Evolutionary conservation across 2,329 filamentous ascomycete genomes (phyloP), one percentile per base, ranked within the genome.

Genomic region (Fusarium cicatricum): DNA sequence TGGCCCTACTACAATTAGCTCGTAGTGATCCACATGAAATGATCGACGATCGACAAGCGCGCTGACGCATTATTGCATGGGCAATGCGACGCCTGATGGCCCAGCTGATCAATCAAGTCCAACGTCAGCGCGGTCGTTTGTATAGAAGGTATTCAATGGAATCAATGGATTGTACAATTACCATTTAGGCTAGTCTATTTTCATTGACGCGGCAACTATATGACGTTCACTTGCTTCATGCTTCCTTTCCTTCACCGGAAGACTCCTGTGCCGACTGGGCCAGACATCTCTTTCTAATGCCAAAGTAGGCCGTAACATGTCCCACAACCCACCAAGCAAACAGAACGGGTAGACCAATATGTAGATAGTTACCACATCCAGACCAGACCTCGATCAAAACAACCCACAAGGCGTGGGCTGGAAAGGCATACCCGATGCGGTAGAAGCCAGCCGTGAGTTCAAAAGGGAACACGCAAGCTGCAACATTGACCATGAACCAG

Each of bases 381-480:
- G 75, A 75, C 77, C 78, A 81, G 5, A 79, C 75, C 16, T 78
- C 68, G 1, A 76, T 64, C 10, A 80, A 56, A 4, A 75, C 49
- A 4, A 72, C 68, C 54, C 75, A 80, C 0, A 60, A 38, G 4
- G 64, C 51, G 32, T 76, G 69, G 1, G 72, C 71, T 0, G 77
- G 77, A 15, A 79, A 64, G 0, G 72, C 63, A 33, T 77, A 75
- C 8, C 71, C 73, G 51, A 74, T 71, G 1, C 71, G 68, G 51
- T 78, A 80, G 59, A 80, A 80, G 0, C 71, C 73, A 3, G 75
- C 62, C 7, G 67, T 71, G 0, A 78, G 57, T 38, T 76, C 72
- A 14, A 78, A 70, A 0, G 77, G 77, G 15, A 68, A 69, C 11
- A 79, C 63, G 3, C 70, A 70, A 40, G 70, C 71, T 2, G 73